These are phyloP conservation scores for Podila clonocystis DNA, from an alignment of 192 early-diverging fungal genomes.

Conservation along the genomic window DNA sequence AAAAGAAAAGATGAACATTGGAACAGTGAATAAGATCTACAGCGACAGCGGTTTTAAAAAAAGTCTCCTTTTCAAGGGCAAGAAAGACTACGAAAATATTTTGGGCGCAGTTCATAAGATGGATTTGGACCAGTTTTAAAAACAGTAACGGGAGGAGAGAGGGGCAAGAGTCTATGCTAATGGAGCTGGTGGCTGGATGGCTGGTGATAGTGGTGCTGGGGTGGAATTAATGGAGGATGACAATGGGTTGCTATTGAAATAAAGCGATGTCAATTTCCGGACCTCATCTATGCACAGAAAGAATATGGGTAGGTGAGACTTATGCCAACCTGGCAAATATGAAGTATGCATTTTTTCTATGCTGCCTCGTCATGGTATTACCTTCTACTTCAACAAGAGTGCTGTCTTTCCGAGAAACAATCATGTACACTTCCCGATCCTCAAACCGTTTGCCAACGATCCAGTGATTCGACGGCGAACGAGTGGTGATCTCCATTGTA, in stretches of 20 bases:
- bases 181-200: background rate
- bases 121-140: no score
- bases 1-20: no score
- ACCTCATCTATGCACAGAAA: conserved; percentile 35
- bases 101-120: no score
- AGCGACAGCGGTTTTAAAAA: no score
- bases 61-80: no score
- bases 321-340: background rate
- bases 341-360: background rate
- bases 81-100: no score
- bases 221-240: background rate
- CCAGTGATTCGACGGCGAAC: conserved; percentile 64
- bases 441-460: conserved; percentile 63
- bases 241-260: conserved; percentile 29
- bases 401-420: conserved; percentile 66
- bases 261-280: conserved; percentile 48
- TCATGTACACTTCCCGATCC: conserved; percentile 61
- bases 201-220: background rate
- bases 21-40: no score
- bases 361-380: conserved; percentile 7
- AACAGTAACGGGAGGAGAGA: no score
- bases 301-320: background rate
- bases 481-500: conserved; percentile 61
- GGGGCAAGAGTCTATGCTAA: background rate
- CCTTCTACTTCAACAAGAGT: conserved; percentile 66